Base-by-base conservation (phyloP, 306 rosid species). In the Fragaria vesca region DNA sequence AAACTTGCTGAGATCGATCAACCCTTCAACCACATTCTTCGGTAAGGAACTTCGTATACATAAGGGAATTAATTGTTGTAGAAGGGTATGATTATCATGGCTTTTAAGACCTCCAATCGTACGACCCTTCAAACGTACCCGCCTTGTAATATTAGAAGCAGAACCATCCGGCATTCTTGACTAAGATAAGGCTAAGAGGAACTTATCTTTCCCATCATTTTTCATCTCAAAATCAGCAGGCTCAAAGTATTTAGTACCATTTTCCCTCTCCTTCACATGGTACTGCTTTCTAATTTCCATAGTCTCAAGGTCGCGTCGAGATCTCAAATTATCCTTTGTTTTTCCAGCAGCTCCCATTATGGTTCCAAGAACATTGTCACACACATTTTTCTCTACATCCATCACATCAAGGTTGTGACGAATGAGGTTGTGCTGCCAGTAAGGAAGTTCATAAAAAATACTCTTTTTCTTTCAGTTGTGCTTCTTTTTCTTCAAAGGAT, bases 301-400 rank as follows among this genome's bases (percentile, higher is more conserved):
- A 24, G 24, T 24, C 24, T 24, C 24, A 24, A 24, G 24, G 24
- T 24, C 24, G 24, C 24, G 24, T 24, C 24, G 24, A 24, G 24
- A 24, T 24, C 24, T 24, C 24, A 24, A 24, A 24, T 69, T 78
- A 12, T 70, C 81, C 71, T 69, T 78, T 28, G 76, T 77, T 24
- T 24, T 24, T 0, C 38, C 2, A 18, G 72, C 30, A 21, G 30
- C 60, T 45, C 11, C 65, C 13, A 79, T 34, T 63, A 79, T 13
- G 13, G 65, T 79, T 8, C 55, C 36, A 34, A 78, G 38, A 57
- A 36, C 45, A 20, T 57, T 74, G 3, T 24, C 24, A 24, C 24
- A 24, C 24, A 24, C 24, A 24, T 24, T 24, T 24, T 24, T 24
- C 24, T 24, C 24, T 24, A 24, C 24, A 24, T 24, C 24, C 24